phyloP scores from a whole-genome alignment of 2,329 filamentous ascomycete genomes.

The Elsinoe perseae region DNA sequence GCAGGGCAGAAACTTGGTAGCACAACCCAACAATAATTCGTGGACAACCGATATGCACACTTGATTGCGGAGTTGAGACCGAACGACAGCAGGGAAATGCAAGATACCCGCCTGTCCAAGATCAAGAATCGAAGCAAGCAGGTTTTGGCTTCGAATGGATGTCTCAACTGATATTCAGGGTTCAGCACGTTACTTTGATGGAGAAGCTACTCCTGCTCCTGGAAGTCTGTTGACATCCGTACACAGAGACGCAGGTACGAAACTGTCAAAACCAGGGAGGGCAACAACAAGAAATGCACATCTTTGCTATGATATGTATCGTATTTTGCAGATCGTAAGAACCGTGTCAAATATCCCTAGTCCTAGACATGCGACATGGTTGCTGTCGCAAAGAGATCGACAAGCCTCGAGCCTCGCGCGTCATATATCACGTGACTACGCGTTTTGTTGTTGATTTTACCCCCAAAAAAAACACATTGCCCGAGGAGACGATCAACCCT shows the following conservation, averaged over 20 bases:
- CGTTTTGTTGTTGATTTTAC: conserved; percentile 12
- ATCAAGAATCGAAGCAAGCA: conserved; percentile 1
- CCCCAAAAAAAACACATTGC: not conserved
- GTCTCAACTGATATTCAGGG: conserved; percentile 10
- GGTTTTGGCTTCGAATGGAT: not conserved
- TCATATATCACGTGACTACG: conserved; percentile 8
- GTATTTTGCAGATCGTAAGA: conserved; percentile 6
- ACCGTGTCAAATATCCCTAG: not conserved
- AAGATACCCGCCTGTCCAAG: conserved; percentile 1
- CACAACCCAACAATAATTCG: not conserved
- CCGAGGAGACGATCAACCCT: not conserved
- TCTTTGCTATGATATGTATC: not conserved
- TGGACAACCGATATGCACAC: not conserved
- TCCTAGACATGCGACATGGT: not conserved
- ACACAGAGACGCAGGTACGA: not conserved
- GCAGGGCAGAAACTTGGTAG: conserved; percentile 4
- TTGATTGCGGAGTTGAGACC: not conserved
- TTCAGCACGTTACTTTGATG: conserved; percentile 6
- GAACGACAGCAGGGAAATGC: conserved; percentile 13
- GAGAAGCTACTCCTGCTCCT: not conserved
- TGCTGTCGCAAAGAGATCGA: conserved; percentile 2
- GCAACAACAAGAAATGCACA: not conserved
- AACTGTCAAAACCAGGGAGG: not conserved
- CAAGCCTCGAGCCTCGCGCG: not conserved
- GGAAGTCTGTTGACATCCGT: not conserved